A percentile compares a stretch with the other conserved stretches of the same genome.
Evolutionary conservation across 176 grass and related monocot genomes (phyloP).

Genomic region (Oryza meridionalis): DNA sequence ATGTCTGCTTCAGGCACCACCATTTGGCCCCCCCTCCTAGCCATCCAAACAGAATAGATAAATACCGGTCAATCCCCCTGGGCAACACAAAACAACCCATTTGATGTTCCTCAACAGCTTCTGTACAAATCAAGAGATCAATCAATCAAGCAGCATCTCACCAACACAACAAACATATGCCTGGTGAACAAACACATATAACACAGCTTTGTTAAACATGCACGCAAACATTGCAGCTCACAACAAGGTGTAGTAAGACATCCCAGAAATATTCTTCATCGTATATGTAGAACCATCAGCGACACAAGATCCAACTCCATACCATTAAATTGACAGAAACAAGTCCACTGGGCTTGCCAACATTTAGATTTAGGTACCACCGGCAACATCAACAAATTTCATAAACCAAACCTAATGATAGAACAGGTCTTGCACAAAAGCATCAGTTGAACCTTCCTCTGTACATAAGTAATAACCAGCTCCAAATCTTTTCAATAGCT

Average conservation of each 20-base stretch:
- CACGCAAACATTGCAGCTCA: background rate
- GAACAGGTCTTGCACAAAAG: constrained; percentile 3
- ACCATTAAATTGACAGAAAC: background rate
- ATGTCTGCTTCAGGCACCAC: background rate
- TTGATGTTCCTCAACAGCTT: too few relatives aligned
- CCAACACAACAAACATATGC: background rate
- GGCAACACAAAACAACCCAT: too few relatives aligned
- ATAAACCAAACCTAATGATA: background rate
- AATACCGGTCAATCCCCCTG: too few relatives aligned
- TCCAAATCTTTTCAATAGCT: constrained; percentile 15
- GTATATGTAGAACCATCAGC: background rate
- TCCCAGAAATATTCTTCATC: background rate
- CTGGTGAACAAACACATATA: background rate
- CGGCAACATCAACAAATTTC: background rate
- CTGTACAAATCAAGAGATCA: too few relatives aligned
- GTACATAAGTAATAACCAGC: constrained; percentile 16
- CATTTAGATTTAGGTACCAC: background rate
- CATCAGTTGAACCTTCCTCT: constrained; percentile 29
- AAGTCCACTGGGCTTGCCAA: background rate
- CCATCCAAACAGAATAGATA: too few relatives aligned
- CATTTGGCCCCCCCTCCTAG: too few relatives aligned
- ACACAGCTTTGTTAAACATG: background rate
- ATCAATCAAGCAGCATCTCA: too few relatives aligned
- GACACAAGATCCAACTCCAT: background rate
- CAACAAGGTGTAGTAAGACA: background rate